Evolutionary conservation across 2,329 filamentous ascomycete species (phyloP).

Genomic region (Berkeleyomyces rouxiae): DNA sequence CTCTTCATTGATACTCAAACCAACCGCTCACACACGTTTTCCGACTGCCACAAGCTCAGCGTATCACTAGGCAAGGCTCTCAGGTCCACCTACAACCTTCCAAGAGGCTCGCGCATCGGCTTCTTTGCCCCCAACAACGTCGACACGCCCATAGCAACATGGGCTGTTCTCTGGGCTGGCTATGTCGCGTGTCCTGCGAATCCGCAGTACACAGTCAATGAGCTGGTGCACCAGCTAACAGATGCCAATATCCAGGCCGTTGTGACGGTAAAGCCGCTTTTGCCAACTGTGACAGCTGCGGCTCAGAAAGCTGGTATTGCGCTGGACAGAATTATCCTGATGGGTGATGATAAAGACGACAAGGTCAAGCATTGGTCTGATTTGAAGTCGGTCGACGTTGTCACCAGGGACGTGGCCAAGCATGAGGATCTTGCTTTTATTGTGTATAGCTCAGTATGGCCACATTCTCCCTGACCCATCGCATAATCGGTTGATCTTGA

Average conservation of each 20-base stretch:
- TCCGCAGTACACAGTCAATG: slow-evolving; percentile 67
- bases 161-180: slow-evolving; percentile 70
- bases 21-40: slow-evolving; percentile 50
- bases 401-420: slow-evolving; percentile 23
- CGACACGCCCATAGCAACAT: slow-evolving; percentile 61
- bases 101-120: slow-evolving; percentile 66
- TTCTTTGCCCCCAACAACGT: slow-evolving; percentile 77
- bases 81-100: slow-evolving; percentile 57
- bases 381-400: slow-evolving; percentile 28
- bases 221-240: slow-evolving; percentile 69
- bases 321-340: slow-evolving; percentile 53
- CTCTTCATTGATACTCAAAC: slow-evolving; percentile 65
- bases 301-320: slow-evolving; percentile 54
- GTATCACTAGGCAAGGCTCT: slow-evolving; percentile 68
- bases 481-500: too few species aligned
- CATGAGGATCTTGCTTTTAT: slow-evolving; percentile 64
- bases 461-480: background rate
- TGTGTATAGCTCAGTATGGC: slow-evolving; percentile 53
- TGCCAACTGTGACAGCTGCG: slow-evolving; percentile 49
- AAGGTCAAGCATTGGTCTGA: slow-evolving; percentile 55
- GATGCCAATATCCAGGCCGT: slow-evolving; percentile 61
- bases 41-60: slow-evolving; percentile 46
- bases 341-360: slow-evolving; percentile 53
- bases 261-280: slow-evolving; percentile 52
- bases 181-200: slow-evolving; percentile 75